Conservation (phyloP, 768 basidiomycete genomes). For the Phanerochaete carnosa region DNA sequence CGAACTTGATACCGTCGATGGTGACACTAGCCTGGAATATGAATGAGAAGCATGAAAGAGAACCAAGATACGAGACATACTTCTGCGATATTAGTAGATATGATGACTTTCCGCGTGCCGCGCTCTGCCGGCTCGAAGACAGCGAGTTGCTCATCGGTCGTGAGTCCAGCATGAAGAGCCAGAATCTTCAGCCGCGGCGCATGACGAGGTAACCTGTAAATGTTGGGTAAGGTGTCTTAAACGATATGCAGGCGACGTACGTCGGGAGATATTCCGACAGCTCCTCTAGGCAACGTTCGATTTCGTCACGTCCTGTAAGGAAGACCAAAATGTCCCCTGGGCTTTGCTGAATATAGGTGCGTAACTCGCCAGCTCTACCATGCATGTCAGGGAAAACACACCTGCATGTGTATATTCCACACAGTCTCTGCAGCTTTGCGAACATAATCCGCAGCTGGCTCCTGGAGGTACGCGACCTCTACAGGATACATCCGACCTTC, state of each 20-base stretch:
- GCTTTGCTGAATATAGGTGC: slow-evolving; percentile 51
- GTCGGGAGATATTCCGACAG: slow-evolving; percentile 74
- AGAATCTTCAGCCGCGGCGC: slow-evolving; percentile 61
- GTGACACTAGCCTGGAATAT: slow-evolving; percentile 84
- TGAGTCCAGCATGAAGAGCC: slow-evolving; percentile 86
- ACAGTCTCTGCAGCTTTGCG: slow-evolving; percentile 77
- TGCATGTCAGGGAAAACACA: slow-evolving; percentile 27
- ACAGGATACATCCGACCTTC: slow-evolving; percentile 97
- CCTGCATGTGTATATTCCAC: slow-evolving; percentile 80
- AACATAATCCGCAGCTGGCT: slow-evolving; percentile 79
- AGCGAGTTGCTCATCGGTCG: slow-evolving; percentile 81
- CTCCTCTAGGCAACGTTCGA: slow-evolving; percentile 82
- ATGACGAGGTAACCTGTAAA: slow-evolving; percentile 45
- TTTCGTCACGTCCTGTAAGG: slow-evolving; percentile 94
- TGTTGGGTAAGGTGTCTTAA: background rate
- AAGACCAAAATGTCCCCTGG: slow-evolving; percentile 92
- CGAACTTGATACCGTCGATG: slow-evolving; percentile 92
- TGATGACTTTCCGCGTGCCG: slow-evolving; percentile 83
- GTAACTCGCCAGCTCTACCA: too few species aligned
- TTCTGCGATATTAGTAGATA: slow-evolving; percentile 96
- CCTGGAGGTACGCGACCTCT: slow-evolving; percentile 82
- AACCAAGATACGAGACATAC: slow-evolving; percentile 29
- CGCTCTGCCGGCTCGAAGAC: slow-evolving; percentile 78
- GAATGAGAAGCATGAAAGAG: background rate
- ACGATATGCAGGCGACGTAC: slow-evolving; percentile 36